Evolutionary conservation across 2,329 filamentous ascomycete species (phyloP).

Genomic region (Coniochaeta hoffmannii): DNA sequence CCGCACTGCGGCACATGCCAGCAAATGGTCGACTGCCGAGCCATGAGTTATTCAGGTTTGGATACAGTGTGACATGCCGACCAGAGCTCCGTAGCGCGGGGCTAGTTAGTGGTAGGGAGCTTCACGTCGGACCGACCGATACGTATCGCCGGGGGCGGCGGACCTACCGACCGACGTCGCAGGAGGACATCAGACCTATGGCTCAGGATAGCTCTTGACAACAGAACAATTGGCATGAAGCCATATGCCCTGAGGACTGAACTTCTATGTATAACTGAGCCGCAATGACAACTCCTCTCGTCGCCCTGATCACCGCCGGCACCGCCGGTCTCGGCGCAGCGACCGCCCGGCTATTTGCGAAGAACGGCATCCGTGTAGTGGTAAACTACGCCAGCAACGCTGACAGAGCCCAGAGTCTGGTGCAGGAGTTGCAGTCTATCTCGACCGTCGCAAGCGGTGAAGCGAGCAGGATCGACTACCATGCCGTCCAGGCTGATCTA

Average conservation of each 20-base stretch:
- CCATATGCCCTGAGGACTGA: background rate
- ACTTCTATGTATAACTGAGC: background rate
- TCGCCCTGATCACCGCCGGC: conserved; percentile 42
- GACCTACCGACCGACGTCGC: background rate
- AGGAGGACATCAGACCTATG: background rate
- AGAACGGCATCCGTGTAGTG: conserved; percentile 59
- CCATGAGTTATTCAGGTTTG: background rate
- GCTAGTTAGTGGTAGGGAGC: background rate
- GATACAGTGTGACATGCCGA: background rate
- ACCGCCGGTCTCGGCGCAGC: conserved; percentile 64
- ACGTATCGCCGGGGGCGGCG: no score
- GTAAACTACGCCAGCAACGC: conserved; percentile 65
- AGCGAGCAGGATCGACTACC: conserved; percentile 25
- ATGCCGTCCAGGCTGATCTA: conserved; percentile 58
- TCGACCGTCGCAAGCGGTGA: conserved; percentile 38
- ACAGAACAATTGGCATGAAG: background rate
- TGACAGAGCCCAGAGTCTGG: conserved; percentile 51
- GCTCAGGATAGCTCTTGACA: background rate
- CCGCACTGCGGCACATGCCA: no score
- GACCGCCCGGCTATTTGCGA: conserved; percentile 59
- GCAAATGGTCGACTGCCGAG: background rate
- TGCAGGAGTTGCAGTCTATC: conserved; percentile 43
- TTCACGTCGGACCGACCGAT: background rate
- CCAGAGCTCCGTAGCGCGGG: background rate
- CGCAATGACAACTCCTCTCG: conserved; percentile 14